Conservation (phyloP, 495 filamentous ascomycete species). For the Tuber umbilicatum region DNA sequence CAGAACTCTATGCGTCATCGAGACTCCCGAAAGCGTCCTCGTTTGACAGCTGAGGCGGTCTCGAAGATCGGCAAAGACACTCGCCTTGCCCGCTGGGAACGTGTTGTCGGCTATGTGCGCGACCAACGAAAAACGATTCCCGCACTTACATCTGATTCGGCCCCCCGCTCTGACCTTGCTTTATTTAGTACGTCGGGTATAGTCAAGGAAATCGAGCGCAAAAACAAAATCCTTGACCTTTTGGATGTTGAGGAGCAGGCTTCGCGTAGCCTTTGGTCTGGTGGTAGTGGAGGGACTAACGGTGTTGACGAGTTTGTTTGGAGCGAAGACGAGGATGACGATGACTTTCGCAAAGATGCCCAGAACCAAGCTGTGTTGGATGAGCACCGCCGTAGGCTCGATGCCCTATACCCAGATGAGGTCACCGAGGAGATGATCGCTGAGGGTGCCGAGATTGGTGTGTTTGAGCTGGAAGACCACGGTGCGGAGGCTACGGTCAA, state of each 20-base stretch:
- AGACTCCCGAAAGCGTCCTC: slow-evolving; percentile 26
- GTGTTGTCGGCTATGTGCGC: slow-evolving; percentile 38
- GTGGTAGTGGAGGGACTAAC: slow-evolving; percentile 41
- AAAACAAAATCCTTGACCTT: slow-evolving; percentile 31
- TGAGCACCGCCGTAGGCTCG: slow-evolving; percentile 27
- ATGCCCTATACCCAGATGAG: slow-evolving; percentile 26
- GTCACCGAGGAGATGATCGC: slow-evolving; percentile 1
- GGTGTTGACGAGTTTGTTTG: slow-evolving; percentile 42
- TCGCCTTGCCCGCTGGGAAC: slow-evolving; percentile 41
- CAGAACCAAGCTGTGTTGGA: slow-evolving; percentile 31
- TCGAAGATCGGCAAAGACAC: slow-evolving; percentile 38
- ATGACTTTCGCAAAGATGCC: slow-evolving; percentile 23
- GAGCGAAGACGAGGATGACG: slow-evolving; percentile 43
- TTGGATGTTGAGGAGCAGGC: slow-evolving; percentile 37
- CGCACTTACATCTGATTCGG: slow-evolving; percentile 8
- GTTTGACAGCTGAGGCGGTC: slow-evolving; percentile 34
- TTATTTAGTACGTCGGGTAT: slow-evolving; percentile 14
- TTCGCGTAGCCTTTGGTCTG: slow-evolving; percentile 35
- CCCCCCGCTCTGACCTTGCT: slow-evolving; percentile 4
- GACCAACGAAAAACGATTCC: slow-evolving; percentile 32
- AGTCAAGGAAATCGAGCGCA: slow-evolving; percentile 33
- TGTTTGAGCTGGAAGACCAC: slow-evolving; percentile 33
- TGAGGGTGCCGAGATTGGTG: slow-evolving; percentile 23
- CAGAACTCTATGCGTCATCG: slow-evolving; percentile 27
- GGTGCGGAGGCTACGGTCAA: slow-evolving; percentile 17